Conservation (phyloP, 768 basidiomycete species). For the Lyophyllum atratum region DNA sequence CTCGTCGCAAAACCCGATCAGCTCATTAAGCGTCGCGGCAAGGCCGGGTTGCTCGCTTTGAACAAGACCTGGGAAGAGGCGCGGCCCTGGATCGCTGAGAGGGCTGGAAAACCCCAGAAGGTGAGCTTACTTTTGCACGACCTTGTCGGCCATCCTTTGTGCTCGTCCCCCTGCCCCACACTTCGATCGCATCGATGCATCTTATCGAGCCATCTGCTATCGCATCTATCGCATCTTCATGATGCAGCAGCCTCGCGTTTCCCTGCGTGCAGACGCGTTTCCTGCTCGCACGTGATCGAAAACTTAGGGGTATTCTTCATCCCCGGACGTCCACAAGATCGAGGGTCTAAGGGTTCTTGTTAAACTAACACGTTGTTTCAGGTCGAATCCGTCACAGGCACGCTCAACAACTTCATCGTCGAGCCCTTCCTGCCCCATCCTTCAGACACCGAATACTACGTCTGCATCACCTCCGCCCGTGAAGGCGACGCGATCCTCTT, state of each 20-base stretch:
- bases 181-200: conserved; percentile 11
- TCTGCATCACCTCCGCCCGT: conserved; percentile 95
- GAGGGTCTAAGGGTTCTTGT: background rate
- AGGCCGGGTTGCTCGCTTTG: conserved; percentile 91
- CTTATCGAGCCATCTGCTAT: conserved; percentile 17
- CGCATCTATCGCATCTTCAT: conserved; percentile 17
- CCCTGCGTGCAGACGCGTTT: conserved; percentile 21
- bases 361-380: conserved; percentile 29
- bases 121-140: conserved; percentile 42
- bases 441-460: conserved; percentile 93
- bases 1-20: conserved; percentile 98
- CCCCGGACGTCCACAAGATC: background rate
- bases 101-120: conserved; percentile 92
- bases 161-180: conserved; percentile 7
- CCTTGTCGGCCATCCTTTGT: background rate
- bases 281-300: conserved; percentile 26
- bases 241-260: conserved; percentile 10
- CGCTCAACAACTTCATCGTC: conserved; percentile 95
- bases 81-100: conserved; percentile 81
- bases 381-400: conserved; percentile 95
- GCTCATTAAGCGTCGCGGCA: conserved; percentile 99
- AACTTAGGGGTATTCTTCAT: background rate
- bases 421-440: conserved; percentile 99
- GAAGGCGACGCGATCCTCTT: conserved; percentile 97
- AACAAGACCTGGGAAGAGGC: conserved; percentile 94